A percentile compares a stretch with the other conserved stretches of the same genome.
These are phyloP conservation scores for Penicillium sclerotigenum DNA, from an alignment of 2,329 filamentous ascomycete genomes.

Conservation along the genomic window DNA sequence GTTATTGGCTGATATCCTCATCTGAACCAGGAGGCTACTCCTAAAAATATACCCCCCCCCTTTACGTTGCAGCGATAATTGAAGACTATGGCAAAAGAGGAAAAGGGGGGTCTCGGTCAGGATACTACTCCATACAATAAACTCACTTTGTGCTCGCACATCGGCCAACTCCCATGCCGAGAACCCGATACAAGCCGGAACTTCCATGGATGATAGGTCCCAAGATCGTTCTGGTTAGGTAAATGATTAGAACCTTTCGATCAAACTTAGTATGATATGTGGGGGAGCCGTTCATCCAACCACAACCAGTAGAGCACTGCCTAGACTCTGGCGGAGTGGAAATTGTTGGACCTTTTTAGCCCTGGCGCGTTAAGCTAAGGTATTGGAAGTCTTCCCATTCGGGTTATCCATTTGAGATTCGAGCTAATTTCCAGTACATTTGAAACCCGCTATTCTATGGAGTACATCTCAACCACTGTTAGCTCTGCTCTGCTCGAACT, in stretches of 20 bases:
- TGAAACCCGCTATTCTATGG: background rate
- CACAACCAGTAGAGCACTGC: constrained; percentile 11
- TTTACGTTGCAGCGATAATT: background rate
- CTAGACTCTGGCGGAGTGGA: constrained; percentile 15
- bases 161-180: constrained; percentile 6
- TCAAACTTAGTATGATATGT: constrained; percentile 17
- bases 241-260: constrained; percentile 1
- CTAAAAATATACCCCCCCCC: background rate
- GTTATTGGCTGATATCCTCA: background rate
- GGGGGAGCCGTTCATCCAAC: constrained; percentile 16
- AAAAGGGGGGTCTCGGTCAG: background rate
- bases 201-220: background rate
- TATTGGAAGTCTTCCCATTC: constrained; percentile 11
- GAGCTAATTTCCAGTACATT: constrained; percentile 8
- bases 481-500: constrained; percentile 7
- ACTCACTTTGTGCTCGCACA: background rate
- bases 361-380: background rate
- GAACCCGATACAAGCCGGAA: constrained; percentile 15
- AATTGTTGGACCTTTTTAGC: constrained; percentile 12
- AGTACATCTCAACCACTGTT: background rate
- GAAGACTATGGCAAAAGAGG: background rate
- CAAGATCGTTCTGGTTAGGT: constrained; percentile 9
- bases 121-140: background rate
- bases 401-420: background rate
- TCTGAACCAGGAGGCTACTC: background rate